Percentiles rank a stretch among this genome's conserved stretches.
These are phyloP conservation scores for Lipomyces sp. DNA, from an alignment of 805 yeast genomes.

Conservation along the genomic window DNA sequence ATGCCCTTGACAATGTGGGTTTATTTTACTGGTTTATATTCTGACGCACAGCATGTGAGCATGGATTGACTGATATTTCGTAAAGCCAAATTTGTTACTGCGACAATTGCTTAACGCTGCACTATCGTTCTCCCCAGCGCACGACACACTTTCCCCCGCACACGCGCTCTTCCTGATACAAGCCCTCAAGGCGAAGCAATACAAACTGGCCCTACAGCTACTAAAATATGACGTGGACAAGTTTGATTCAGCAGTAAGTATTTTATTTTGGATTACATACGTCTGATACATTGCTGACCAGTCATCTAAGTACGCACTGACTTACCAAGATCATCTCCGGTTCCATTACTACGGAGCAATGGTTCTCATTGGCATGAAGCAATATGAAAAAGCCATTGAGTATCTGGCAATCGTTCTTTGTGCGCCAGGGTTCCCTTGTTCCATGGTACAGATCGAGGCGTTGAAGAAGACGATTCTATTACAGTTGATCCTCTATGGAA, in stretches of 20 bases:
- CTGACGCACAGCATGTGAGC: neutral
- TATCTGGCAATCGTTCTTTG: constrained; percentile 24
- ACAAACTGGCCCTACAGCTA: constrained; percentile 14
- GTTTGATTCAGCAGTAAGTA: constrained; percentile 22
- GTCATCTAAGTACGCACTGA: constrained; percentile 4
- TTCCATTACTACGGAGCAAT: constrained; percentile 36
- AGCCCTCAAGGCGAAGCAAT: constrained; percentile 18
- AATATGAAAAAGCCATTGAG: constrained; percentile 32
- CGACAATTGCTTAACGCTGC: constrained; percentile 25
- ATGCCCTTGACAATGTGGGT: constrained; percentile 14
- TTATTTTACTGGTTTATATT: neutral
- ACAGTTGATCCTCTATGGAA: constrained; percentile 23
- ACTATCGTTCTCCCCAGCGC: constrained; percentile 18
- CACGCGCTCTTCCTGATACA: constrained; percentile 25
- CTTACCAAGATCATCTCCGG: constrained; percentile 29
- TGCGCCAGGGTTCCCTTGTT: constrained; percentile 15
- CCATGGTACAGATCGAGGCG: constrained; percentile 31
- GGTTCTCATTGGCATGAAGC: constrained; percentile 20
- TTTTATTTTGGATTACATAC: neutral
- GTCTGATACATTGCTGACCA: neutral
- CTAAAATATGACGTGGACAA: constrained; percentile 11
- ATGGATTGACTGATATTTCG: neutral
- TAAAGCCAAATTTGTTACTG: constrained; percentile 19
- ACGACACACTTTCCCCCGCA: constrained; percentile 30
- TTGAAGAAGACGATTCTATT: constrained; percentile 32